These are phyloP conservation scores for Elsinoe fawcettii DNA, from an alignment of 2,329 filamentous ascomycete species.

Conservation along the genomic window DNA sequence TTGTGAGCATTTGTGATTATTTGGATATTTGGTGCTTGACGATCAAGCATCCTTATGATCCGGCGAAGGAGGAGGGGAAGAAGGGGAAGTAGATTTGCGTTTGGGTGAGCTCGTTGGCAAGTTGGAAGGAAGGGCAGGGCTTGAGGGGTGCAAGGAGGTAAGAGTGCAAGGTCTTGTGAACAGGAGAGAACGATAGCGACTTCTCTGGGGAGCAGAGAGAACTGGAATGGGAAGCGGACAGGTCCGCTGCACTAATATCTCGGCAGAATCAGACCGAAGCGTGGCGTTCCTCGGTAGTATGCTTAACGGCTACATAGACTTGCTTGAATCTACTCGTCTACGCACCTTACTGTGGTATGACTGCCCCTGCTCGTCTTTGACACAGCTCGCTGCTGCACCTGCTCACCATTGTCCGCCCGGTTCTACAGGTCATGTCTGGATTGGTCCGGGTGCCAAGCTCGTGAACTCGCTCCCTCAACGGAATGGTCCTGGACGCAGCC, in stretches of 20 bases:
- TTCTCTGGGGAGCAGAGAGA: neutral
- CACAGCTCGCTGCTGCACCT: too few relatives aligned
- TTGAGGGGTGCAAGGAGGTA: too few relatives aligned
- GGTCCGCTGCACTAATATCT: neutral
- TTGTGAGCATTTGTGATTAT: conserved; percentile 95
- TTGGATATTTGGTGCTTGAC: conserved; percentile 97
- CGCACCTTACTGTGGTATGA: too few relatives aligned
- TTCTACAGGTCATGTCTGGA: too few relatives aligned
- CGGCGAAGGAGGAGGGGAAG: conserved; percentile 10
- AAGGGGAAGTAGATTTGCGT: neutral
- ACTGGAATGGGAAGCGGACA: neutral
- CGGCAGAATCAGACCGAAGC: neutral
- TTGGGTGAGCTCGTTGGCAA: too few relatives aligned
- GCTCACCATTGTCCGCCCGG: too few relatives aligned
- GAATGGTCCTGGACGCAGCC: too few relatives aligned
- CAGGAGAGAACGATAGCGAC: neutral
- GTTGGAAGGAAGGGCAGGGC: too few relatives aligned
- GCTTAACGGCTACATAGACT: neutral
- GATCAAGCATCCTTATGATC: conserved; percentile 69
- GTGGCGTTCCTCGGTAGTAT: neutral
- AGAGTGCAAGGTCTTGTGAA: too few relatives aligned
- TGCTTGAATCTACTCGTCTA: neutral
- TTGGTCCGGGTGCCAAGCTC: too few relatives aligned
- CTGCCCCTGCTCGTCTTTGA: too few relatives aligned
- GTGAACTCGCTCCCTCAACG: too few relatives aligned